Evolutionary conservation across 208 protist species (phyloP), one percentile per base, ranked within the genome.

Genomic region (Strigomonas culicis): DNA sequence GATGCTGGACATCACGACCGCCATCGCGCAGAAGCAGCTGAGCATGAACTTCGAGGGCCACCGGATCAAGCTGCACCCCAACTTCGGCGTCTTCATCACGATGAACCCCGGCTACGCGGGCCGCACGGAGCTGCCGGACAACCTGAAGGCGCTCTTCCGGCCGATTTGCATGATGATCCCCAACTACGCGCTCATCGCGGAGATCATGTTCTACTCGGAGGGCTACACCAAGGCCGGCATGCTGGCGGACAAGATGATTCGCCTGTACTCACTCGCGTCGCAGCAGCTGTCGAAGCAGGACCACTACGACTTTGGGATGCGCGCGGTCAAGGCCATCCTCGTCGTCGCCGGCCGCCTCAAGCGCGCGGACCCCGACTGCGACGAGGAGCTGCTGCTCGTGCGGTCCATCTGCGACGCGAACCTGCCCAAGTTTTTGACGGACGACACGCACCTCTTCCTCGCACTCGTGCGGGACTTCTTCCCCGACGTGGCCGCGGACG

Each of bases 81-180:
- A 97, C 70, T 97, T 97, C 71, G 93, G 95, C 68, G 93, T 98
- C 21, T 98, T 97, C 77, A 97, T 99, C 75, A 99, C 97, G 32
- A 99, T 99, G 97, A 99, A 99, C 70, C 97, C 97, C 25, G 97
- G 97, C 51, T 99, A 99, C 79, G 94, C 97, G 44, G 98, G 98
- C 0, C 88, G 98, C 61, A 97, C 93, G 10, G 96, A 98, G 72
- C 84, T 99, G 52, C 97, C 97, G 0, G 98, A 99, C 77, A 99
- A 99, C 74, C 64, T 99, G 6, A 98, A 98, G 82, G 90, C 91
- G 11, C 70, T 98, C 19, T 98, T 98, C 75, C 88, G 97, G 13
- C 97, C 97, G 6, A 95, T 98, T 32, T 96, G 96, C 68, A 98
- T 99, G 92, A 97, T 98, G 84, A 97, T 98, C 59, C 97, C 97